Evolutionary conservation across 371 early-diverging fungal species (phyloP), one percentile per base, ranked within the genome.

Genomic region (Saksenaea oblongispora): DNA sequence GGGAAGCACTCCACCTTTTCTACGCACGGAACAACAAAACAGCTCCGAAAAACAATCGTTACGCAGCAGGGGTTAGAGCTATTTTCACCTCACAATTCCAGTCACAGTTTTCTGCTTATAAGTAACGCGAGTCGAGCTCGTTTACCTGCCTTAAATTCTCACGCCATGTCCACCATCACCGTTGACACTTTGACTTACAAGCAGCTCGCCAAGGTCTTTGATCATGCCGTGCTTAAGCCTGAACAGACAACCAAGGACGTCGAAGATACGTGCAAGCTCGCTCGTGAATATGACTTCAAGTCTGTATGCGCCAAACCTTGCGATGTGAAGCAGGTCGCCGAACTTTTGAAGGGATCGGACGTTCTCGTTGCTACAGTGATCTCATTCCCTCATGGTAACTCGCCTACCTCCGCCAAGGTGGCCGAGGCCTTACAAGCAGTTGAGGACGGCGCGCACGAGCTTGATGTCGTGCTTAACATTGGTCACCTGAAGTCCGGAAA

Each of bases 301-400:
- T 86, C 87, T 36, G 88, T 88, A 8, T 88, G 89, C 63, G 88
- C 87, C 59, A 86, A 84, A 56, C 87, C 89, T 17, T 87, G 89
- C 67, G 87, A 88, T 60, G 86, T 88, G 11, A 74, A 72, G 58
- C 73, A 84, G 36, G 88, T 87, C 1, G 61, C 73, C 28, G 73
- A 77, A 5, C 56, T 73, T 2, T 72, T 88, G 5, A 56, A 75
- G 27, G 83, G 70, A 27, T 76, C 82, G 1, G 66, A 61, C 34
- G 89, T 88, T 1, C 72, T 76, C 44, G 87, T 88, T 0, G 85
- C 87, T 28, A 86, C 89, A 0, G 89, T 88, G 0, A 86, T 88
- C 36, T 84, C 85, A 5, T 88, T 88, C 62, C 89, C 89, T 27
- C 89, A 88, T 24, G 89, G 89, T 26, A 87, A 83, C 69, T 74